Conservation (phyloP, 176 grass and related monocot genomes). For the Rhipidocladum racemiflorum region DNA sequence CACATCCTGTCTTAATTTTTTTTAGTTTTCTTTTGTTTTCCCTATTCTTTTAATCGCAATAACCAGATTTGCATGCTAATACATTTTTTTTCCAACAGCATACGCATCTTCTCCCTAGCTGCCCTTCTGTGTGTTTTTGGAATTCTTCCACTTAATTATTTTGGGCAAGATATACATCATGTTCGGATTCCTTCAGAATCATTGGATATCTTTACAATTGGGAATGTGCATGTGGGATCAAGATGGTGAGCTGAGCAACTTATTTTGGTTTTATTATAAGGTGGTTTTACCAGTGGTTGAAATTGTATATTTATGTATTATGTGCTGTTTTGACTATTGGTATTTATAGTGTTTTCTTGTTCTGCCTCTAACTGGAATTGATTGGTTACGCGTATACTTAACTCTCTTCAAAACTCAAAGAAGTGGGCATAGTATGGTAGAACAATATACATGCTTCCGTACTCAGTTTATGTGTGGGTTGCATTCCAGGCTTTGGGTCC, state of each 20-base stretch:
- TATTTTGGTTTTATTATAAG: neutral
- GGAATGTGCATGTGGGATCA: slow-evolving; percentile 57
- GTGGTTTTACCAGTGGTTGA: neutral
- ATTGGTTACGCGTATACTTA: neutral
- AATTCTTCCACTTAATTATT: slow-evolving; percentile 86
- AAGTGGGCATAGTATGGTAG: neutral
- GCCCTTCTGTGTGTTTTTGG: slow-evolving; percentile 75
- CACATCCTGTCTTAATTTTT: too few species aligned
- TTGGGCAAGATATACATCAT: slow-evolving; percentile 62
- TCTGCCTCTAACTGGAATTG: neutral
- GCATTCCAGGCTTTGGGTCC: slow-evolving; percentile 88
- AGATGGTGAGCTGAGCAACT: slow-evolving; percentile 58
- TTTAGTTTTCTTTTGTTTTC: neutral
- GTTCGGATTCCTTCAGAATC: slow-evolving; percentile 52
- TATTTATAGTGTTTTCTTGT: slow-evolving; percentile 11
- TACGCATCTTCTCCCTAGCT: slow-evolving; percentile 85
- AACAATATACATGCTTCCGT: neutral
- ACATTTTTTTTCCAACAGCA: slow-evolving; percentile 48
- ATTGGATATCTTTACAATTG: slow-evolving; percentile 77
- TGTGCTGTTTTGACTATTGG: neutral
- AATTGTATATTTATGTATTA: neutral
- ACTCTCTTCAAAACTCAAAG: slow-evolving; percentile 12
- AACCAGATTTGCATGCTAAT: neutral
- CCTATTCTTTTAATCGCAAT: neutral
- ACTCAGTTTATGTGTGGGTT: slow-evolving; percentile 23